Conservation (phyloP, 495 filamentous ascomycete genomes). For the Friedmanniomyces simplex region DNA sequence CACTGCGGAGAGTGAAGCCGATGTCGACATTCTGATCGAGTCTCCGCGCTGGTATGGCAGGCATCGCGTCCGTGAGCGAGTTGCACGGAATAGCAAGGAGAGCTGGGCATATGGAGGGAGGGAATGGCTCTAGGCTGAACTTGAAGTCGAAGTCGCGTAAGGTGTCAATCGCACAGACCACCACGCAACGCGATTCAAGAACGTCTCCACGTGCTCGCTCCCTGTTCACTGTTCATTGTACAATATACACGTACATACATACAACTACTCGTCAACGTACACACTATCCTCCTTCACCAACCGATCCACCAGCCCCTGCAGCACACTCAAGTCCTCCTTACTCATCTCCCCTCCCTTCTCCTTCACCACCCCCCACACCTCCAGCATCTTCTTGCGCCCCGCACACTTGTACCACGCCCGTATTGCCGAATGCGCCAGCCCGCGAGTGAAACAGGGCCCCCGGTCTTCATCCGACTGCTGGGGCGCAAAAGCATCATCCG, state of each 20-base stretch:
- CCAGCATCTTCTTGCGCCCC: constrained; percentile 13
- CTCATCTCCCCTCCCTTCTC: constrained; percentile 7
- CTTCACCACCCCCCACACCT: constrained; percentile 18
- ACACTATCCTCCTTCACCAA: neutral
- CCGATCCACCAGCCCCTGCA: neutral
- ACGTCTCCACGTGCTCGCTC: constrained; percentile 2
- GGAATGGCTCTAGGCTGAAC: no score
- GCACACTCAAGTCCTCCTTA: constrained; percentile 1
- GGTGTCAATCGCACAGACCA: no score
- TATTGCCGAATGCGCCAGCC: constrained; percentile 1
- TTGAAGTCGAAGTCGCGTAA: neutral
- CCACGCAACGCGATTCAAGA: no score
- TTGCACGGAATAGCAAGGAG: no score
- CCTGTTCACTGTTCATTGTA: no score
- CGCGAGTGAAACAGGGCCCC: constrained; percentile 3
- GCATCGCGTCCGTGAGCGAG: neutral
- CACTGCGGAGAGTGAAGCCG: constrained; percentile 71
- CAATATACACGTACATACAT: neutral
- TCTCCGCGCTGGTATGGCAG: neutral
- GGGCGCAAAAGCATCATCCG: neutral
- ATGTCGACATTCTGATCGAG: constrained; percentile 44
- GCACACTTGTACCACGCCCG: constrained; percentile 18
- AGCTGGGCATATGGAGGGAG: no score
- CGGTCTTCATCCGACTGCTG: constrained; percentile 2
- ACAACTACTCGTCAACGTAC: neutral